Conservation (phyloP, 495 filamentous ascomycete species). For the Hypoxylon crocopeplum region DNA sequence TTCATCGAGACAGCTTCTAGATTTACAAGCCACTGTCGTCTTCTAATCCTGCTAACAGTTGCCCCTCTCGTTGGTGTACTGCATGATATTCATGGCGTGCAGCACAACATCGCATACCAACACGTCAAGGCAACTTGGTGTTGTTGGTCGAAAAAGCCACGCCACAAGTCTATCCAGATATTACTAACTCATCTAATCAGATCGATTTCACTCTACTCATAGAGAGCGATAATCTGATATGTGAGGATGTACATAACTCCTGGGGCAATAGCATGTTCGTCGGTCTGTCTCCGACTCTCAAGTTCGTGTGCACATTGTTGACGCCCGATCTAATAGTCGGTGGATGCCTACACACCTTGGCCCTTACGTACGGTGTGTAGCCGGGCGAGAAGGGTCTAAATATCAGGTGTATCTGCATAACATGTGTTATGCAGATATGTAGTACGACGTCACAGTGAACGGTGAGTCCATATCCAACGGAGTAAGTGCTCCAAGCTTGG, state of each 20-base stretch:
- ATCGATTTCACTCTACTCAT: background rate
- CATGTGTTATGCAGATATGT: slow-evolving; percentile 25
- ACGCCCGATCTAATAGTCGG: slow-evolving; percentile 15
- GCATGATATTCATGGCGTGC: slow-evolving; percentile 8
- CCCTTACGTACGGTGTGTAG: slow-evolving; percentile 17
- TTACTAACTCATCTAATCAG: background rate
- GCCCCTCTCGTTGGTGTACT: background rate
- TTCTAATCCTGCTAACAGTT: slow-evolving; percentile 13
- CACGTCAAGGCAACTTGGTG: slow-evolving; percentile 16
- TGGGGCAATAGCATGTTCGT: slow-evolving; percentile 18
- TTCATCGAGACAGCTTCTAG: slow-evolving; percentile 7
- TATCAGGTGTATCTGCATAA: slow-evolving; percentile 22
- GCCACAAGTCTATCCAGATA: background rate
- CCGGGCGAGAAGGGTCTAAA: slow-evolving; percentile 31
- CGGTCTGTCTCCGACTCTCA: slow-evolving; percentile 1
- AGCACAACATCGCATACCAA: slow-evolving; percentile 19
- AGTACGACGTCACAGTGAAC: slow-evolving; percentile 18
- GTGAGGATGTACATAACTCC: background rate
- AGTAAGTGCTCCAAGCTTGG: slow-evolving; percentile 14
- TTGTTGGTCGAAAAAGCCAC: background rate
- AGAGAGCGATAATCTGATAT: background rate
- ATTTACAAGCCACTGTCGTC: slow-evolving; percentile 8
- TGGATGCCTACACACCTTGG: slow-evolving; percentile 9
- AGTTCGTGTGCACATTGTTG: slow-evolving; percentile 8
- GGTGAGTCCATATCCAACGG: slow-evolving; percentile 14